phyloP scores from a whole-genome alignment of 116 monocot genomes.

The Trichopus zeylanicus region DNA sequence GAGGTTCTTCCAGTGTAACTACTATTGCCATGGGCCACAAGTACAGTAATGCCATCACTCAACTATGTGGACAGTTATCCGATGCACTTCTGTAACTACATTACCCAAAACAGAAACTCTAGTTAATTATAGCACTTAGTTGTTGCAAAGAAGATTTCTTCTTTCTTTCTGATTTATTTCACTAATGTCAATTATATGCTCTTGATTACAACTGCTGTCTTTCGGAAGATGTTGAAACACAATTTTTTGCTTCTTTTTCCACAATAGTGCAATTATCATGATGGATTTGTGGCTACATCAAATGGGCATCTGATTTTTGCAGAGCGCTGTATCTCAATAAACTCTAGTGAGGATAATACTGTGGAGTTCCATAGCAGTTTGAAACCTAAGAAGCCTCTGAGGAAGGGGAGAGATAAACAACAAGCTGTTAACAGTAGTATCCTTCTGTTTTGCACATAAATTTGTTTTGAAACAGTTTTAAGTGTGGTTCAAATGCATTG shows the following conservation, averaged over 20 bases:
- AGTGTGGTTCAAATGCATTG: too few relatives aligned
- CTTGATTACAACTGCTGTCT: too few relatives aligned
- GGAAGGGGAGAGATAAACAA: constrained; percentile 52
- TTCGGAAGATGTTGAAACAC: too few relatives aligned
- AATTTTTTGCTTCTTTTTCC: too few relatives aligned
- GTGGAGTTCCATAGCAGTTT: constrained; percentile 28
- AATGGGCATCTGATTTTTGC: constrained; percentile 12
- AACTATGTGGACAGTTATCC: background rate
- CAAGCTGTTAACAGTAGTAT: constrained; percentile 34
- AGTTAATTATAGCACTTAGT: background rate
- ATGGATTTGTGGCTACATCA: background rate
- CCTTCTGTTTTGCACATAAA: constrained; percentile 18
- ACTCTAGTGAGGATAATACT: constrained; percentile 19
- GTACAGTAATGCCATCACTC: background rate
- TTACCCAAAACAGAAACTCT: background rate
- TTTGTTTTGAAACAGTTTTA: too few relatives aligned
- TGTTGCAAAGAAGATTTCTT: background rate
- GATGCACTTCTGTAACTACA: background rate
- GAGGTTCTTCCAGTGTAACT: background rate
- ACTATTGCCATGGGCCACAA: background rate
- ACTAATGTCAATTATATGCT: too few relatives aligned
- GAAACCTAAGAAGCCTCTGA: constrained; percentile 49
- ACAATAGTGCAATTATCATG: background rate
- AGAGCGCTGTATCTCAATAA: constrained; percentile 55
- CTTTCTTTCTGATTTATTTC: background rate